Percentiles rank a stretch among this genome's conserved stretches.
Conservation (phyloP, 768 basidiomycete species). For the Candolleomyces efflorescens region DNA sequence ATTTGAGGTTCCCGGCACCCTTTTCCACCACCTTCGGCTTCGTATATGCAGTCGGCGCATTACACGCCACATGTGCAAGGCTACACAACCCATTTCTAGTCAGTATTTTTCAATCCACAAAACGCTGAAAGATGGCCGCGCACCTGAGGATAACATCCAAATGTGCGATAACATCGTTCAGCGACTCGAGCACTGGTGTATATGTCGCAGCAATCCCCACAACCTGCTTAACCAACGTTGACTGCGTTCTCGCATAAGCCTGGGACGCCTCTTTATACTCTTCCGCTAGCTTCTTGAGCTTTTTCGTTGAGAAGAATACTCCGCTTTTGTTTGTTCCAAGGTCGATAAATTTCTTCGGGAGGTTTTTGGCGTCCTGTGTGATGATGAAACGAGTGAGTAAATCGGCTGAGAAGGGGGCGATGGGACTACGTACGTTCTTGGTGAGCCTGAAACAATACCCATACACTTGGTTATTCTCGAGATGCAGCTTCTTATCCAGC, state of each 20-base stretch:
- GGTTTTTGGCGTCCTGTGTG: constrained; percentile 69
- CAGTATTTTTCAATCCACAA: background rate
- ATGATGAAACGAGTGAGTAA: background rate
- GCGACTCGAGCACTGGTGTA: constrained; percentile 76
- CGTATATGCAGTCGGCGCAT: constrained; percentile 83
- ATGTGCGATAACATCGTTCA: constrained; percentile 84
- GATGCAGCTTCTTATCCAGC: constrained; percentile 90
- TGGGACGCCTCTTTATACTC: constrained; percentile 66
- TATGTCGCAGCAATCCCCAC: constrained; percentile 93
- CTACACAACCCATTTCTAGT: constrained; percentile 36
- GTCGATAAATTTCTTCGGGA: constrained; percentile 72
- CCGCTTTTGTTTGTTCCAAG: constrained; percentile 84
- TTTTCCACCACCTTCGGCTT: constrained; percentile 78
- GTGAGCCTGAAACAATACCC: constrained; percentile 93
- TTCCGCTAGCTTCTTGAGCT: constrained; percentile 65
- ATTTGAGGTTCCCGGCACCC: constrained; percentile 83
- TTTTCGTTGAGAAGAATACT: constrained; percentile 81
- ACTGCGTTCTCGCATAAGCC: constrained; percentile 73
- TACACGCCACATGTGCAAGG: constrained; percentile 87
- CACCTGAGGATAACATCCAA: constrained; percentile 91
- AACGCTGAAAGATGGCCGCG: background rate
- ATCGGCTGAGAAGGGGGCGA: background rate
- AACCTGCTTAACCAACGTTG: constrained; percentile 84
- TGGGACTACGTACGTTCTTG: constrained; percentile 62
- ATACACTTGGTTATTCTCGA: constrained; percentile 86